These are phyloP conservation scores for Dillenia turbinata DNA, from an alignment of 164 flowering plant species.

Conservation along the genomic window DNA sequence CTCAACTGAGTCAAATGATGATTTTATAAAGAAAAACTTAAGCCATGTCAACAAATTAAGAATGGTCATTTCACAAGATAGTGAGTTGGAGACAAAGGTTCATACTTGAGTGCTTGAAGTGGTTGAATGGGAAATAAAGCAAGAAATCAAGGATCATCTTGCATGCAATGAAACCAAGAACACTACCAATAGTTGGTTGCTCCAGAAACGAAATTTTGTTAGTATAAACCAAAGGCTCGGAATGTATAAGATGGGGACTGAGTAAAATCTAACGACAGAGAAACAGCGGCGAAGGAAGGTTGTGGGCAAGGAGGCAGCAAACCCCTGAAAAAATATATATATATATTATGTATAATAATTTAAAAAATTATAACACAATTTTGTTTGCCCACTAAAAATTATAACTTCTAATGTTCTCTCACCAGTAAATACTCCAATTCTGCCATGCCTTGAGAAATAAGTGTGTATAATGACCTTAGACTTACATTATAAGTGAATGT, in stretches of 20 bases:
- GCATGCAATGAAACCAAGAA: slow-evolving; percentile 81
- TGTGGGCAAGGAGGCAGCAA: no score
- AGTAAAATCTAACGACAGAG: no score
- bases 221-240: neutral
- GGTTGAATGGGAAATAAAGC: slow-evolving; percentile 88
- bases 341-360: no score
- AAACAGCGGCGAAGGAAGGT: no score
- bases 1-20: no score
- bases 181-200: slow-evolving; percentile 84
- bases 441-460: slow-evolving; percentile 80
- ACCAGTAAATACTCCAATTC: slow-evolving; percentile 95
- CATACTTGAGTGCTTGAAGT: slow-evolving; percentile 90
- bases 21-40: no score
- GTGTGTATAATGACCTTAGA: slow-evolving; percentile 81
- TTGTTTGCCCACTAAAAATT: no score
- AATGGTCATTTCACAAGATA: neutral
- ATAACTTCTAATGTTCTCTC: neutral
- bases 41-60: no score
- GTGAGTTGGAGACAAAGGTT: slow-evolving; percentile 1
- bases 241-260: no score
- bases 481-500: slow-evolving; percentile 38
- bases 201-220: slow-evolving; percentile 7
- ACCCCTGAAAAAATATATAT: no score
- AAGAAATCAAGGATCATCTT: slow-evolving; percentile 89
- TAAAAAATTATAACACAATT: no score